Conservation (phyloP, 305 asterid species). For the Fraxinus platypoda region DNA sequence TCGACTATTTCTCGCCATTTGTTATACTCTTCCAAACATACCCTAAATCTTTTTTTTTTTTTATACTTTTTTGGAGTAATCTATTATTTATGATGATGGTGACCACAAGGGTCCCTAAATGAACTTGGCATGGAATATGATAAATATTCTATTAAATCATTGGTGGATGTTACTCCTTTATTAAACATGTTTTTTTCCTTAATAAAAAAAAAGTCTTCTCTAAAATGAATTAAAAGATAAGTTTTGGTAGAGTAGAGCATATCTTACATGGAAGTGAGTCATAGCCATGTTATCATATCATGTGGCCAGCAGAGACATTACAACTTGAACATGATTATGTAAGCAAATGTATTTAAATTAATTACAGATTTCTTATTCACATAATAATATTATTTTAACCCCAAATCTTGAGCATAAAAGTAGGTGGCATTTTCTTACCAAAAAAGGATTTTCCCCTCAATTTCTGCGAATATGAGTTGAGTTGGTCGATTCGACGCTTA, state of each 20-base stretch:
- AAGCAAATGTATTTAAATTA: background rate
- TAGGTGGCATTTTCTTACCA: background rate
- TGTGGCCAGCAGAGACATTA: background rate
- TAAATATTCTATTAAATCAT: no score
- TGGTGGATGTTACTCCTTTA: background rate
- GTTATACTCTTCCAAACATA: background rate
- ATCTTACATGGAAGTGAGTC: background rate
- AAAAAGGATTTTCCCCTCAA: no score
- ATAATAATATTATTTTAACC: no score
- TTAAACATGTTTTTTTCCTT: no score
- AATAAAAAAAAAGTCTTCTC: background rate
- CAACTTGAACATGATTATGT: background rate
- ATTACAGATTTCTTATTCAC: background rate
- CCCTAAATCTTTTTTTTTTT: background rate
- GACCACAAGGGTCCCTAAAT: no score
- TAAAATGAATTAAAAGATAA: no score
- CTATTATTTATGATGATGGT: no score
- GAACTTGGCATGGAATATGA: no score
- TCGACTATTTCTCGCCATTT: no score
- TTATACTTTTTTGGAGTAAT: no score
- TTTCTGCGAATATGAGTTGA: no score
- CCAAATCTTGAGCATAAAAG: background rate
- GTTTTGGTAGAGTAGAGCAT: background rate
- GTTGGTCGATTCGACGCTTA: no score
- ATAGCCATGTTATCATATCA: background rate